A percentile compares a stretch with the other conserved stretches of the same genome.
Conservation (phyloP, 2,329 filamentous ascomycete species). For the Leptographium flavum region DNA sequence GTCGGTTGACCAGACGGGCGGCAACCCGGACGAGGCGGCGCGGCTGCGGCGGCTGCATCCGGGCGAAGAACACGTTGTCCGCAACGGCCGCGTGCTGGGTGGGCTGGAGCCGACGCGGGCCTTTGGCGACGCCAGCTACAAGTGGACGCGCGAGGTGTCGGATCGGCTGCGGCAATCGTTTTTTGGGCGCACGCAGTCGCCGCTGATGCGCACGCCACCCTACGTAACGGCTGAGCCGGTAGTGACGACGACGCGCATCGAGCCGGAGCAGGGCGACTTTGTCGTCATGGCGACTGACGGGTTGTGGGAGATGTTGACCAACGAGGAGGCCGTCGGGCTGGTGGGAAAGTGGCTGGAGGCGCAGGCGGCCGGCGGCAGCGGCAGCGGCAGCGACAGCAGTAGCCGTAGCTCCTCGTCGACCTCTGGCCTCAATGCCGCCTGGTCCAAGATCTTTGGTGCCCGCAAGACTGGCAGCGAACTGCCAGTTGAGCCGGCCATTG, state of each 20-base stretch:
- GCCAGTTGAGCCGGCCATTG: slow-evolving; percentile 54
- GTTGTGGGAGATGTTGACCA: slow-evolving; percentile 97
- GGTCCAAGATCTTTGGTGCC: slow-evolving; percentile 46
- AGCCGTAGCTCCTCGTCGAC: neutral
- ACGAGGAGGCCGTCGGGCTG: slow-evolving; percentile 92
- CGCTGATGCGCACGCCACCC: slow-evolving; percentile 74
- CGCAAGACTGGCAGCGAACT: slow-evolving; percentile 24
- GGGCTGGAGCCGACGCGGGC: slow-evolving; percentile 85
- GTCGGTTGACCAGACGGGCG: slow-evolving; percentile 87
- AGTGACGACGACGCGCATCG: slow-evolving; percentile 81
- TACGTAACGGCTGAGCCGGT: slow-evolving; percentile 96
- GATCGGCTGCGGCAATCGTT: slow-evolving; percentile 71
- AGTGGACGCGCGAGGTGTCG: slow-evolving; percentile 81
- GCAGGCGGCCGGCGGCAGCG: slow-evolving; percentile 29
- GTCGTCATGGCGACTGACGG: slow-evolving; percentile 94
- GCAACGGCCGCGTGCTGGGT: slow-evolving; percentile 81
- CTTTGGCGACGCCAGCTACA: slow-evolving; percentile 94
- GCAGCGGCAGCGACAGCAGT: slow-evolving; percentile 15
- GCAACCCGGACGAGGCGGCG: slow-evolving; percentile 69
- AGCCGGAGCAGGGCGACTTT: slow-evolving; percentile 84
- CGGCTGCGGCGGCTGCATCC: slow-evolving; percentile 79
- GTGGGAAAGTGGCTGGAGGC: slow-evolving; percentile 94
- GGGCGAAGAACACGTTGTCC: slow-evolving; percentile 73
- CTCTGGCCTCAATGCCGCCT: slow-evolving; percentile 37
- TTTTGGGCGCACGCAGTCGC: slow-evolving; percentile 69